Base-by-base conservation (phyloP, 2,329 filamentous ascomycete genomes). In the Pyrenochaeta sp. region DNA sequence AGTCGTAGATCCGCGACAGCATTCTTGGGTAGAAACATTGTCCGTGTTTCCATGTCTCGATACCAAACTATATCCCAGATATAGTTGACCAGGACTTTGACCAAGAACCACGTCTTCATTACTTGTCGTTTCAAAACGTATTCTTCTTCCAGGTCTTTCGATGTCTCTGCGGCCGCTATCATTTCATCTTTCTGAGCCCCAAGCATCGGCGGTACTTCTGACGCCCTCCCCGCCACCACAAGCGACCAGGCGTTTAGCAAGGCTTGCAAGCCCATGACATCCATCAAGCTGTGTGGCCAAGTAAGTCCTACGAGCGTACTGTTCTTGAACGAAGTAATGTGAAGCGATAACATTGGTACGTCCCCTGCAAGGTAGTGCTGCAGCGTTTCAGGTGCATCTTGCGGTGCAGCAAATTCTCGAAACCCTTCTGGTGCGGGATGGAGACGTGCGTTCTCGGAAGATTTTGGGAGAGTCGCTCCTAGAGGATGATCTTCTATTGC, bases 201-300 rank as follows among this genome's bases (percentile, higher is more conserved):
- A 11, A 66, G 42, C 10, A 52, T 24, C 17, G 43, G 48, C 11
- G 56, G 54, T 9, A 81, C 70, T 27, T 79, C 68, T 8, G 60
- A 55, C 18, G 76, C 74, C 3, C 68, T 60, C 1, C 74, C 77
- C 5, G 70, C 68, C 2, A 82, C 55, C 0, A 78, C 71, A 1
- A 72, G 60, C 0, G 68, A 76, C 80, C 79, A 82, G 6, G 69
- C 74, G 1, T 69, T 51, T 3, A 81, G 49, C 6, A 83, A 60
- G 1, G 64, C 71, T 3, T 62, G 53, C 19, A 68, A 67, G 3
- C 76, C 78, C 51, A 77, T 68, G 3, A 68, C 75, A 47, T 82
- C 80, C 44, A 74, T 73, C 6, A 80, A 56, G 0, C 72, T 74
- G 55, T 83, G 81, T 2, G 75, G 72, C 63, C 72, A 80, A 1